Percentiles rank a stretch among this genome's conserved stretches.
These are phyloP conservation scores for Trichoderma endophyticum DNA, from an alignment of 2,329 filamentous ascomycete genomes.

Conservation along the genomic window DNA sequence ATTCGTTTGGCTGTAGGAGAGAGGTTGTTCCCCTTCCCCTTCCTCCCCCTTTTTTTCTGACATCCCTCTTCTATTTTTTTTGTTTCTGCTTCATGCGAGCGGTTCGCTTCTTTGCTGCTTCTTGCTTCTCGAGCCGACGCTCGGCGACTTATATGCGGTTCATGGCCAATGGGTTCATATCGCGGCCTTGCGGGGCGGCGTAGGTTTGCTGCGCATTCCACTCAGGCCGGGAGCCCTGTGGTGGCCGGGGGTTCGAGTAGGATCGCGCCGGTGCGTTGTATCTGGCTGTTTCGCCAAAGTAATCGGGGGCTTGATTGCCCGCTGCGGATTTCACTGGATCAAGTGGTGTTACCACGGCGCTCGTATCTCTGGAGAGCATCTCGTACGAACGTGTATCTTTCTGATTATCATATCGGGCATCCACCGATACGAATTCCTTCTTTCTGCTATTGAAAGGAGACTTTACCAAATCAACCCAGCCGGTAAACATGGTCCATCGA, in stretches of 20 bases:
- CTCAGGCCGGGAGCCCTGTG: constrained; percentile 31
- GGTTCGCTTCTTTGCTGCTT: neutral
- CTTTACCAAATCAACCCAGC: constrained; percentile 69
- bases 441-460: constrained; percentile 50
- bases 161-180: constrained; percentile 55
- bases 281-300: constrained; percentile 52
- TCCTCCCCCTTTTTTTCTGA: neutral
- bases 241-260: constrained; percentile 54
- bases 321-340: constrained; percentile 37
- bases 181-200: constrained; percentile 31
- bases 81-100: neutral
- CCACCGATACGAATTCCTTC: constrained; percentile 84
- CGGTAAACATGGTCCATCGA: constrained; percentile 78
- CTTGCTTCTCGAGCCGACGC: neutral
- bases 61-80: neutral
- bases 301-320: constrained; percentile 51
- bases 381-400: constrained; percentile 71
- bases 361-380: constrained; percentile 66
- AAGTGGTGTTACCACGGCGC: constrained; percentile 52
- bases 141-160: constrained; percentile 45
- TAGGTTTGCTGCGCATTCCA: constrained; percentile 46
- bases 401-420: constrained; percentile 63
- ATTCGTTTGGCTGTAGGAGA: neutral
- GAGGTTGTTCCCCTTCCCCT: neutral
- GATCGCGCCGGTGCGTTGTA: constrained; percentile 55